Base-by-base conservation (phyloP, 495 filamentous ascomycete species). In the Apodospora peruviana region DNA sequence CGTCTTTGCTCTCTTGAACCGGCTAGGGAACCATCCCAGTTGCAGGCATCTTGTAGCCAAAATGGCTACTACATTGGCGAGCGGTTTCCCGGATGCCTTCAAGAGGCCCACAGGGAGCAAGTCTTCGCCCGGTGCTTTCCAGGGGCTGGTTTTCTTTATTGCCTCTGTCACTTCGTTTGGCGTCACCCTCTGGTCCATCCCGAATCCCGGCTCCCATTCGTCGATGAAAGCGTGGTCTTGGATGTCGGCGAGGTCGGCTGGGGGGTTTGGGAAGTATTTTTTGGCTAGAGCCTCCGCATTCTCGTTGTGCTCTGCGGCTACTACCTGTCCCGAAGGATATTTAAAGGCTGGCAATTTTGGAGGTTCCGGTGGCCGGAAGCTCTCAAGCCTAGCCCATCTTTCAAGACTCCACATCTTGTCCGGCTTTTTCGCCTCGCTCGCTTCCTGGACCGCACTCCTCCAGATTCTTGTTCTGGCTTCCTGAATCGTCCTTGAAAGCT, bases 41-140 rank as follows among this genome's bases (percentile, higher is more conserved):
- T n/a, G n/a, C n/a, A n/a, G n/a, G n/a, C n/a, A n/a, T n/a, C n/a
- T n/a, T n/a, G n/a, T n/a, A n/a, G n/a, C n/a, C n/a, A n/a, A n/a
- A n/a, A n/a, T n/a, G n/a, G n/a, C n/a, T n/a, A n/a, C n/a, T n/a
- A n/a, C n/a, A n/a, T n/a, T n/a, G n/a, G n/a, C n/a, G n/a, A n/a
- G n/a, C n/a, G n/a, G n/a, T n/a, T n/a, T 32, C 27, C 7, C 27
- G 14, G 7, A 32, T 32, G 44, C 44, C 29, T 38, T 47, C 11
- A 47, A 32, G 18, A 47, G 32, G 32, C 44, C 18, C 3, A 18
- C 39, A 3, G 34, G 45, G 16, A 39, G 20, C 20, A 47, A 10
- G 35, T 40, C 45, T 17, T 47, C 34, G 2, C 45, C 45, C 5
- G 34, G 45, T 24, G 34, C 36, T 17, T 47, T 47, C 45, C 20